Base-by-base conservation (phyloP, 163 green algal species). In the Prototheca wickerhamii region DNA sequence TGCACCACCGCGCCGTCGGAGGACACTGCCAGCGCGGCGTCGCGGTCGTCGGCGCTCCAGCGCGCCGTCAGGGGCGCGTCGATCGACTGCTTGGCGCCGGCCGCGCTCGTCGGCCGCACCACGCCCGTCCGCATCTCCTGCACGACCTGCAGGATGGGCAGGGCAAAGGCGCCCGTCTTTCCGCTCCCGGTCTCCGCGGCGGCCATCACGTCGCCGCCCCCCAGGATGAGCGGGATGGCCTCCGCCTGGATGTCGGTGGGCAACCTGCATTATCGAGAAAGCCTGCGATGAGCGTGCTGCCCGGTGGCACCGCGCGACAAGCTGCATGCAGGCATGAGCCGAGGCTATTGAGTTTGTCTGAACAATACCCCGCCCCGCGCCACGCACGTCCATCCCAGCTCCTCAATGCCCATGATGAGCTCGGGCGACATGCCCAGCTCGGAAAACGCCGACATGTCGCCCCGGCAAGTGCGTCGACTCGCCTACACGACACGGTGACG, bases 121-220 rank as follows among this genome's bases (percentile, higher is more conserved):
- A 52, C 29, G 10, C 51, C 51, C 3, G 25, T 34, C 40, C 73
- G 58, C 8, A 71, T 73, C 60, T 88, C 82, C 58, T 91, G 79
- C 28, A 87, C 56, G 40, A 73, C 52, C 63, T 95, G 87, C 30
- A 95, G 63, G 10, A 91, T 64, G 0, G 87, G 87, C 42, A 94
- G 70, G 26, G 82, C 83, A 72, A 95, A 95, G 31, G 87, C 87
- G 20, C 76, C 85, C 4, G 88, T 95, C 75, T 95, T 95, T 61
- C 88, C 88, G 59, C 74, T 87, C 58, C 88, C 88, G 3, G 88
- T 95, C 68, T 95, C 87, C 18, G 88, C 87, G 10, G 85, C 84
- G 28, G 82, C 88, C 81, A 94, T 82, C 2, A 94, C 82, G 70
- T 94, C 88, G 30, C 87, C 87, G 8, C 88, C 88, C 0, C 81